Evolutionary conservation across 148 eudicot genomes (phyloP).

Genomic region (Rhododendron vialii): DNA sequence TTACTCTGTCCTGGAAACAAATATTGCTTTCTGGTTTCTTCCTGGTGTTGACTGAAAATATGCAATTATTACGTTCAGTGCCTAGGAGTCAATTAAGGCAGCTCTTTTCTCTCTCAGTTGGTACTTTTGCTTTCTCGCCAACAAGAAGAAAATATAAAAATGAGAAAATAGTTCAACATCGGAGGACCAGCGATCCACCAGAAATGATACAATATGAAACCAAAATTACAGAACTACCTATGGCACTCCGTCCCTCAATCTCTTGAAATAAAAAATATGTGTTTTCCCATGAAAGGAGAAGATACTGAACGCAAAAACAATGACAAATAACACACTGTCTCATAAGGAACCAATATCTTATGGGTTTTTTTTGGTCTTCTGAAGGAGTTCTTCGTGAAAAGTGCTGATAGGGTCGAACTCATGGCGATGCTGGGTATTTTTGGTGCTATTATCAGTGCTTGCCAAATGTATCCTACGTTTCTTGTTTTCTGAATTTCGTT

Average conservation of each 20-base stretch:
- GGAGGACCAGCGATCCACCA: background rate
- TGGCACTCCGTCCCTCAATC: background rate
- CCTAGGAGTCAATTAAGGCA: background rate
- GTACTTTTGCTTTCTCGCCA: background rate
- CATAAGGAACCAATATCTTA: background rate
- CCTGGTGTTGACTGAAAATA: background rate
- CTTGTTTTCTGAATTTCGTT: background rate
- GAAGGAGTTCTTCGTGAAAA: constrained; percentile 86
- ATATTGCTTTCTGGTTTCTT: background rate
- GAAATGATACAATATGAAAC: background rate
- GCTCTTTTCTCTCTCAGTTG: background rate
- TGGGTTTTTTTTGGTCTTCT: constrained; percentile 5
- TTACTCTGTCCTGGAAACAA: background rate
- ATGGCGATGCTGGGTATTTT: constrained; percentile 84
- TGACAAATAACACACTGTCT: background rate
- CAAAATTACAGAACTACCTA: background rate
- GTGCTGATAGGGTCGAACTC: constrained; percentile 75
- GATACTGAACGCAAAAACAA: background rate
- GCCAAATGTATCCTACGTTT: constrained; percentile 75
- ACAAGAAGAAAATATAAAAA: background rate
- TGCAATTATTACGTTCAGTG: background rate
- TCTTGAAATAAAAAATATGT: background rate
- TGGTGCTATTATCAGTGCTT: constrained; percentile 77
- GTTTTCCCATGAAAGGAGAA: background rate
- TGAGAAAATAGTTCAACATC: background rate